Percentiles rank a stretch among this genome's conserved stretches.
phyloP scores from a whole-genome alignment of 257 asterid genomes.

The Nicotiana knightiana region DNA sequence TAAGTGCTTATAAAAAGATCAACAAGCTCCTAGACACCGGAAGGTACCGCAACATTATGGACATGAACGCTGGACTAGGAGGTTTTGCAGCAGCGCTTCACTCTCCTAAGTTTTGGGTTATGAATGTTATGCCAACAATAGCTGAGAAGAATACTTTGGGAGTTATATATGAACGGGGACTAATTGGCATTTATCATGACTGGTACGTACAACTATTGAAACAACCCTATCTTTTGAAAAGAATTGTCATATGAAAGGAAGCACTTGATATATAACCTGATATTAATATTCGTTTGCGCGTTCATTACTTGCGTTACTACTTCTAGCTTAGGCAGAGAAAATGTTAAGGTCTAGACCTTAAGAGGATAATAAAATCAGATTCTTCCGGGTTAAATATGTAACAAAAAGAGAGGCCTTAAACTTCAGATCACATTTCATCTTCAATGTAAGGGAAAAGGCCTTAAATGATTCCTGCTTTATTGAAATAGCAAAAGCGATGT shows the following conservation, averaged over 20 bases:
- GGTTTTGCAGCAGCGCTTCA: slow-evolving; percentile 84
- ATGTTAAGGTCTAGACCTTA: not conserved
- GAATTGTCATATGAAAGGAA: not conserved
- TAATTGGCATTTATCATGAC: slow-evolving; percentile 88
- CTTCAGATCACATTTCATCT: not conserved
- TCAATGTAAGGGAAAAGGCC: no score
- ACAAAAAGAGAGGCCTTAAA: not conserved
- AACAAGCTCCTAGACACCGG: slow-evolving; percentile 78
- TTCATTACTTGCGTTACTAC: not conserved
- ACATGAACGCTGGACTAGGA: slow-evolving; percentile 96
- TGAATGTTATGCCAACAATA: slow-evolving; percentile 89
- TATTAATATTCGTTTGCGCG: not conserved
- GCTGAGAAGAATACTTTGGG: slow-evolving; percentile 81
- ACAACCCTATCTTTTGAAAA: not conserved
- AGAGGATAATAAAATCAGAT: not conserved
- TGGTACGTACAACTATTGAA: slow-evolving; percentile 38
- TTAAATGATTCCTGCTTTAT: not conserved
- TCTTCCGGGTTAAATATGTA: not conserved
- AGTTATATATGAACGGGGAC: slow-evolving; percentile 78
- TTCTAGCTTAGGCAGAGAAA: not conserved
- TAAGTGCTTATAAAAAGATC: slow-evolving; percentile 67
- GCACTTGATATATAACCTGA: not conserved
- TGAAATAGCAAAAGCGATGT: not conserved
- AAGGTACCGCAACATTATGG: slow-evolving; percentile 96
- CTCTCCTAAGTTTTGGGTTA: slow-evolving; percentile 86